These are phyloP conservation scores for Magnusiomyces clavatus DNA, from an alignment of 1,139 yeast genomes.

Conservation along the genomic window DNA sequence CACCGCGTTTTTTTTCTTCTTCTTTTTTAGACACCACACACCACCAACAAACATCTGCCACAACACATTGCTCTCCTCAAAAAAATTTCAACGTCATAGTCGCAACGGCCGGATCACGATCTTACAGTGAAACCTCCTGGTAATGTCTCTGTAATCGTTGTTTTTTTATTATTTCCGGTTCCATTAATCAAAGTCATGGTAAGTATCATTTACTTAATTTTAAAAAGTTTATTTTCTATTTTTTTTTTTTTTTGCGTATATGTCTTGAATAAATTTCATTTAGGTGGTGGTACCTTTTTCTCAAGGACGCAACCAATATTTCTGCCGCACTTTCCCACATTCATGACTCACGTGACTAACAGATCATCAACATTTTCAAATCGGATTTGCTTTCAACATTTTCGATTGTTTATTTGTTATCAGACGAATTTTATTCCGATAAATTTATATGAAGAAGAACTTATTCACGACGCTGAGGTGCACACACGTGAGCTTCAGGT, in stretches of 20 bases:
- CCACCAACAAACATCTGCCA: not conserved
- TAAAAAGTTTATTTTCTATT: not conserved
- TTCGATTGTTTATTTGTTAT: not conserved
- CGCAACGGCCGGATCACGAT: too few species aligned
- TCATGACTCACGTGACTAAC: too few species aligned
- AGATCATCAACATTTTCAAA: not conserved
- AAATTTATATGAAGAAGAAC: conserved; percentile 66
- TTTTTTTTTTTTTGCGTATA: too few species aligned
- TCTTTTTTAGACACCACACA: too few species aligned
- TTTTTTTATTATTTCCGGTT: too few species aligned
- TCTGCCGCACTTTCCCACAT: not conserved
- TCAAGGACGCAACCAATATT: too few species aligned
- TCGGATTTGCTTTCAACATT: not conserved
- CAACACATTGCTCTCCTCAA: not conserved
- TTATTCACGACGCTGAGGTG: conserved; percentile 64
- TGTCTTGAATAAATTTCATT: not conserved
- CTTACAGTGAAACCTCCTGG: too few species aligned
- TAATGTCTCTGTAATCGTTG: too few species aligned
- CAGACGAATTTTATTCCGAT: conserved; percentile 73
- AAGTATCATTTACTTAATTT: conserved; percentile 2
- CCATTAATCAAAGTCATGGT: not conserved
- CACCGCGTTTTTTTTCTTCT: too few species aligned
- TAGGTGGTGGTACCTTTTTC: not conserved
- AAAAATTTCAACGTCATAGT: too few species aligned
- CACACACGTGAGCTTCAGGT: conserved; percentile 81